Conservation (phyloP, 352 stramenopile species). For the Hyaloperonospora brassicae region DNA sequence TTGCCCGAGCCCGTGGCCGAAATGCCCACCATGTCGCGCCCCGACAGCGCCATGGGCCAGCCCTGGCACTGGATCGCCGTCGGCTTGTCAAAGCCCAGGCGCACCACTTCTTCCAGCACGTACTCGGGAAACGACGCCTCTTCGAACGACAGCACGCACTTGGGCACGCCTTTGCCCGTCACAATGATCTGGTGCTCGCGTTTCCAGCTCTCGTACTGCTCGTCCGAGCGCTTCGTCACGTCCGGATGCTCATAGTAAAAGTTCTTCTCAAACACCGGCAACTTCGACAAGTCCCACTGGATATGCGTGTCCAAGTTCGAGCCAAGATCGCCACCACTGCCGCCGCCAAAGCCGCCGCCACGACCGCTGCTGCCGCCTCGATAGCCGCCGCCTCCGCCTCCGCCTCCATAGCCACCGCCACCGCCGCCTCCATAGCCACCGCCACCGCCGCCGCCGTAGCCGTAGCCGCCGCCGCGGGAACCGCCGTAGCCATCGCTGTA, state of each 20-base stretch:
- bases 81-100: conserved; percentile 93
- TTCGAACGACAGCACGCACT: conserved; percentile 94
- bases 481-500: conserved; percentile 18
- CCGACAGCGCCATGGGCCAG: conserved; percentile 97
- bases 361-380: conserved; percentile 32
- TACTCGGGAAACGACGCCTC: conserved; percentile 94
- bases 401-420: conserved; percentile 27
- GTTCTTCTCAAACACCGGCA: conserved; percentile 98
- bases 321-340: conserved; percentile 69
- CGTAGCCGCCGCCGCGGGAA: conserved; percentile 22
- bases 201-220: conserved; percentile 90
- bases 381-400: conserved; percentile 28
- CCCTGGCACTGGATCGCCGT: conserved; percentile 92
- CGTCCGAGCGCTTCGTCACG: conserved; percentile 86
- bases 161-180: conserved; percentile 93
- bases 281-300: conserved; percentile 90
- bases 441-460: conserved; percentile 27
- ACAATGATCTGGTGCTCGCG: conserved; percentile 92
- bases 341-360: conserved; percentile 26
- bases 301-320: conserved; percentile 88
- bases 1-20: conserved; percentile 96
- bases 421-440: conserved; percentile 26
- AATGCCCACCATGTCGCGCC: conserved; percentile 98
- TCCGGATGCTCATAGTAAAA: conserved; percentile 99
- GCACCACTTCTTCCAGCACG: conserved; percentile 95